These are phyloP conservation scores for Austroboletus novae-zelandiae DNA, from an alignment of 1,284 basidiomycete genomes.

Conservation along the genomic window DNA sequence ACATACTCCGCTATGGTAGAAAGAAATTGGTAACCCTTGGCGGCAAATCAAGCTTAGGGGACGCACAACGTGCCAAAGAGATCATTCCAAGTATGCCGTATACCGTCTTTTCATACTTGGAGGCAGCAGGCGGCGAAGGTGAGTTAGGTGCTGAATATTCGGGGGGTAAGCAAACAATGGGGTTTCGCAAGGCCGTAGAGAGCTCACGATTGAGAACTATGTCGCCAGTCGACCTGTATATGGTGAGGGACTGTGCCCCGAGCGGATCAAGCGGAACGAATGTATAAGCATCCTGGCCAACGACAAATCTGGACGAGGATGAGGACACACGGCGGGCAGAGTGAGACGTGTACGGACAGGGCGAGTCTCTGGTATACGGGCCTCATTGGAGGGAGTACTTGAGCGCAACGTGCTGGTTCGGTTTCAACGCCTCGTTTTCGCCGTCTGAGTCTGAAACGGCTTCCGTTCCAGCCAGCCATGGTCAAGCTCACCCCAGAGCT, in stretches of 20 bases:
- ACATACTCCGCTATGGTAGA: slow-evolving; percentile 80
- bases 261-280: slow-evolving; percentile 66
- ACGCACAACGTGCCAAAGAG: slow-evolving; percentile 81
- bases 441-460: slow-evolving; percentile 48
- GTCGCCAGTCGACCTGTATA: slow-evolving; percentile 70
- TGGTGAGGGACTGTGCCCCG: slow-evolving; percentile 62
- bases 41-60: slow-evolving; percentile 1
- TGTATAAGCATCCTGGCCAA: slow-evolving; percentile 72
- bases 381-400: slow-evolving; percentile 47
- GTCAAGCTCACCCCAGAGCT: slow-evolving; percentile 96
- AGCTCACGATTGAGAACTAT: slow-evolving; percentile 66
- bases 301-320: slow-evolving; percentile 50
- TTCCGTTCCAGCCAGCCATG: slow-evolving; percentile 28
- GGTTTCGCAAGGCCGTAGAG: neutral
- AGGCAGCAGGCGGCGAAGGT: slow-evolving; percentile 49
- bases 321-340: neutral
- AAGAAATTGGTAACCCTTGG: slow-evolving; percentile 2
- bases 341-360: slow-evolving; percentile 43
- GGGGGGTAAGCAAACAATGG: neutral
- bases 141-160: slow-evolving; percentile 50
- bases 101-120: slow-evolving; percentile 58
- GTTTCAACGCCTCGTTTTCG: slow-evolving; percentile 30
- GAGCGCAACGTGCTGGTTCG: slow-evolving; percentile 7
- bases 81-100: slow-evolving; percentile 89
- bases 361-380: slow-evolving; percentile 67